A percentile compares a stretch with the other conserved stretches of the same genome.
phyloP scores from a whole-genome alignment of 2,329 filamentous ascomycete species.

The Talaromyces sp. region DNA sequence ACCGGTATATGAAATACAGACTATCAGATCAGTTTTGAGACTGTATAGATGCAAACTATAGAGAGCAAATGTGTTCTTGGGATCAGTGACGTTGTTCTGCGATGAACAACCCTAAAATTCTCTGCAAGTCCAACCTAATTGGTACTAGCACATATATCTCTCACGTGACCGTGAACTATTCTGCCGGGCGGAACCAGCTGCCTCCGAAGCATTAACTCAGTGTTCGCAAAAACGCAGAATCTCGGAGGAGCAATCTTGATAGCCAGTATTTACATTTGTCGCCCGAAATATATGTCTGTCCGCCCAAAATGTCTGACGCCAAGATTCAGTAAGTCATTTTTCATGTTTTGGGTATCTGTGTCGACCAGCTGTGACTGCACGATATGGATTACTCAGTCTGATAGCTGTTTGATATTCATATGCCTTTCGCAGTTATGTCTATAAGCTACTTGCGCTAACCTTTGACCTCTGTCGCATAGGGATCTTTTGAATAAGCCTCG shows the following conservation, averaged over 20 bases:
- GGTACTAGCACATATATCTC: neutral
- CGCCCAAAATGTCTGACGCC: conserved; percentile 57
- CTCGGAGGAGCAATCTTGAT: neutral
- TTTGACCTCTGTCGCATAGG: conserved; percentile 45
- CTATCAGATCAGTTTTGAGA: neutral
- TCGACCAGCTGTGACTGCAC: neutral
- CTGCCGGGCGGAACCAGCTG: conserved; percentile 16
- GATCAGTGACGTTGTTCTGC: neutral
- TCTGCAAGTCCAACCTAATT: neutral
- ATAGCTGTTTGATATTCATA: neutral
- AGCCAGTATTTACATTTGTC: neutral
- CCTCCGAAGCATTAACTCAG: conserved; percentile 3
- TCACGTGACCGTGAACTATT: conserved; percentile 25
- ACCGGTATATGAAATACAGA: neutral
- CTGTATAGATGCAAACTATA: neutral
- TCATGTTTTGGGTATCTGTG: conserved; percentile 6
- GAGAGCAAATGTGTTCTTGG: neutral
- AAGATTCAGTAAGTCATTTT: conserved; percentile 64
- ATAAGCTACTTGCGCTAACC: conserved; percentile 30
- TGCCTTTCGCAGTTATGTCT: conserved; percentile 9
- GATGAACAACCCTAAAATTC: neutral
- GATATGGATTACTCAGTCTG: conserved; percentile 24
- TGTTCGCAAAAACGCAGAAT: conserved; percentile 13
- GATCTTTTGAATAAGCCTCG: conserved; percentile 86
- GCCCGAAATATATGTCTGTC: no score